These are phyloP conservation scores for Fomitopsis betulina DNA, from an alignment of 1,284 basidiomycete genomes.

Conservation along the genomic window DNA sequence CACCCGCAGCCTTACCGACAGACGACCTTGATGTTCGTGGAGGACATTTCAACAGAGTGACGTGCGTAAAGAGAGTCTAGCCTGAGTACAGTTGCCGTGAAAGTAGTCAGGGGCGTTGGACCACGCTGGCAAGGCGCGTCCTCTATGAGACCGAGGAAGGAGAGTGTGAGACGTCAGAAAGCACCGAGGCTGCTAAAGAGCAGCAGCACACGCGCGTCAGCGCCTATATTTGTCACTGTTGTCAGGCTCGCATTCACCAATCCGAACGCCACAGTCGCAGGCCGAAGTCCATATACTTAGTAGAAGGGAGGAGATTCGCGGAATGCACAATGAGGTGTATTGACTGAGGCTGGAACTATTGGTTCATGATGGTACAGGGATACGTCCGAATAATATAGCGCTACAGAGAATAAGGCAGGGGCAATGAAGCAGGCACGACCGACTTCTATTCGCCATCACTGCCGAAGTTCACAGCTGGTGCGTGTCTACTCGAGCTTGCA, in stretches of 20 bases:
- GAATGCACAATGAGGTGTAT: neutral
- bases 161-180: slow-evolving; percentile 9
- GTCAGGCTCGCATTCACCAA: slow-evolving; percentile 21
- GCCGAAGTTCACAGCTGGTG: slow-evolving; percentile 28
- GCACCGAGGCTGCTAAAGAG: slow-evolving; percentile 1
- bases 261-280: neutral
- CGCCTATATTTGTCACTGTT: slow-evolving; percentile 24
- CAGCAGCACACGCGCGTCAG: slow-evolving; percentile 7
- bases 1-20: slow-evolving; percentile 65
- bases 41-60: slow-evolving; percentile 49
- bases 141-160: slow-evolving; percentile 14
- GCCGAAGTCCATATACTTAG: neutral
- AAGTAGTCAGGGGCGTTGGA: slow-evolving; percentile 15
- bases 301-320: neutral
- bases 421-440: neutral
- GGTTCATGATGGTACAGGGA: slow-evolving; percentile 1
- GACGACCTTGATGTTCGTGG: slow-evolving; percentile 90
- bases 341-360: neutral
- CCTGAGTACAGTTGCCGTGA: slow-evolving; percentile 5
- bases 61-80: slow-evolving; percentile 14
- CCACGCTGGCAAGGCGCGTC: slow-evolving; percentile 16
- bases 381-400: slow-evolving; percentile 5
- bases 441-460: slow-evolving; percentile 37
- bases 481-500: slow-evolving; percentile 55
- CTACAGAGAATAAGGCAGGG: slow-evolving; percentile 13